phyloP scores from a whole-genome alignment of 129 eudicot genomes.

The Tagetes erecta region DNA sequence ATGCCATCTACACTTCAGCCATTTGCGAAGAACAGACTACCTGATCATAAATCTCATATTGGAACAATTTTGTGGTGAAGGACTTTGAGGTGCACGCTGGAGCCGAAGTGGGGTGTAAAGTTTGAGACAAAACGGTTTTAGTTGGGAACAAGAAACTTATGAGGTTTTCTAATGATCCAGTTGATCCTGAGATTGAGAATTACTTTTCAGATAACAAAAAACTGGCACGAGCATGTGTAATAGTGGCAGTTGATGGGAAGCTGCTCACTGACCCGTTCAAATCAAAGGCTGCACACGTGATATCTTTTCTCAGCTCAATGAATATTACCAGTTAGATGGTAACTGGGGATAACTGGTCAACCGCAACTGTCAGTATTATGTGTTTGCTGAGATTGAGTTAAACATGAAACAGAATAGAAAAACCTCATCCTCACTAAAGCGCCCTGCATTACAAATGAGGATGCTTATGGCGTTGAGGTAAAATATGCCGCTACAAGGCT shows the following conservation, averaged over 20 bases:
- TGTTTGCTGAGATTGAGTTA: slow-evolving; percentile 45
- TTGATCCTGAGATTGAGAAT: slow-evolving; percentile 43
- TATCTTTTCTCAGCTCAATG: slow-evolving; percentile 43
- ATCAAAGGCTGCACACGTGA: slow-evolving; percentile 37
- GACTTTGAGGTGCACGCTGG: slow-evolving; percentile 44
- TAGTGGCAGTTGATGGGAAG: slow-evolving; percentile 46
- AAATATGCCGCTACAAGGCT: no score
- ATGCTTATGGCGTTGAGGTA: no score
- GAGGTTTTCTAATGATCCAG: slow-evolving; percentile 31
- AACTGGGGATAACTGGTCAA: slow-evolving; percentile 57
- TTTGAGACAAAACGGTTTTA: slow-evolving; percentile 32
- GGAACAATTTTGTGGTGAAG: slow-evolving; percentile 27
- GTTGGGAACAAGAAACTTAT: slow-evolving; percentile 58
- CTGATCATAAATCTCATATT: slow-evolving; percentile 20
- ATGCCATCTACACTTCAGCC: not conserved
- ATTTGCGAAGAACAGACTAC: slow-evolving; percentile 24
- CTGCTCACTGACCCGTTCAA: slow-evolving; percentile 53
- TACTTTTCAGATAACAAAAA: slow-evolving; percentile 44
- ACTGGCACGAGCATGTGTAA: slow-evolving; percentile 50
- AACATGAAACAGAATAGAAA: no score
- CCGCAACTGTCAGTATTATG: slow-evolving; percentile 49
- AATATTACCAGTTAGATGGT: slow-evolving; percentile 43
- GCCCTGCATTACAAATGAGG: no score
- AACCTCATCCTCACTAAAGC: no score
- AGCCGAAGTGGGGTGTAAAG: slow-evolving; percentile 41